A percentile compares a stretch with the other conserved stretches of the same genome.
Evolutionary conservation across 208 protist genomes (phyloP).

Genomic region (Acanthamoeba rhysodes): DNA sequence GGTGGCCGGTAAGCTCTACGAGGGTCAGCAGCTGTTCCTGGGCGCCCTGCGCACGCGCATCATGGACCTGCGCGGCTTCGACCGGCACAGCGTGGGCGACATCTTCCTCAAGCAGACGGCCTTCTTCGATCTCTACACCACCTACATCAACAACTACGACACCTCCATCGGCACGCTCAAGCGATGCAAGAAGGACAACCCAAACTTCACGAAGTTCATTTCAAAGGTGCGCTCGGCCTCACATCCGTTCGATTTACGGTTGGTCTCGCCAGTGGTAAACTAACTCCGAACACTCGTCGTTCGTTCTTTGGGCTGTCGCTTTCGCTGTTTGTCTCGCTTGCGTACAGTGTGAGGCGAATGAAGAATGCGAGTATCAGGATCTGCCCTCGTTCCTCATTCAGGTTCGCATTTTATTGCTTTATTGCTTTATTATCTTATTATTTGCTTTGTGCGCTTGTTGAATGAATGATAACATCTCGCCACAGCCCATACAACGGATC

Average conservation of each 20-base stretch:
- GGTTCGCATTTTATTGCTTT: not conserved
- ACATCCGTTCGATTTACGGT: not conserved
- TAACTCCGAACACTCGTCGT: not conserved
- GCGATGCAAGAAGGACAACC: conserved; percentile 20
- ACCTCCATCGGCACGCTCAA: conserved; percentile 29
- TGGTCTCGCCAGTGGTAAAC: not conserved
- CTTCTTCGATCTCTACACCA: conserved; percentile 57
- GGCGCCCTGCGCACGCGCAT: not conserved
- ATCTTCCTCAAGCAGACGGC: conserved; percentile 66
- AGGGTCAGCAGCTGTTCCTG: conserved; percentile 35
- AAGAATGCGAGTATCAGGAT: conserved; percentile 66
- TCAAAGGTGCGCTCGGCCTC: not conserved
- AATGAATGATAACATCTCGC: not conserved
- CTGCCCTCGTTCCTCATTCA: conserved; percentile 67
- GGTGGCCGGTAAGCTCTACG: conserved; percentile 32
- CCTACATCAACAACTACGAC: conserved; percentile 73
- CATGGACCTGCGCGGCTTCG: not conserved
- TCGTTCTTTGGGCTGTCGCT: not conserved
- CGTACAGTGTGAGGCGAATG: conserved; percentile 13
- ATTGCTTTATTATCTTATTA: not conserved
- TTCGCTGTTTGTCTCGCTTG: not conserved
- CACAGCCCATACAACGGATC: conserved; percentile 38
- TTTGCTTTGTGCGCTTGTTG: not conserved
- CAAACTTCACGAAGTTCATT: conserved; percentile 21
- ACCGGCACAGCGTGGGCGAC: conserved; percentile 1